Evolutionary conservation across 768 basidiomycete genomes (phyloP), one percentile per base, ranked within the genome.

Genomic region (Pleurotus salmoneostramineus): DNA sequence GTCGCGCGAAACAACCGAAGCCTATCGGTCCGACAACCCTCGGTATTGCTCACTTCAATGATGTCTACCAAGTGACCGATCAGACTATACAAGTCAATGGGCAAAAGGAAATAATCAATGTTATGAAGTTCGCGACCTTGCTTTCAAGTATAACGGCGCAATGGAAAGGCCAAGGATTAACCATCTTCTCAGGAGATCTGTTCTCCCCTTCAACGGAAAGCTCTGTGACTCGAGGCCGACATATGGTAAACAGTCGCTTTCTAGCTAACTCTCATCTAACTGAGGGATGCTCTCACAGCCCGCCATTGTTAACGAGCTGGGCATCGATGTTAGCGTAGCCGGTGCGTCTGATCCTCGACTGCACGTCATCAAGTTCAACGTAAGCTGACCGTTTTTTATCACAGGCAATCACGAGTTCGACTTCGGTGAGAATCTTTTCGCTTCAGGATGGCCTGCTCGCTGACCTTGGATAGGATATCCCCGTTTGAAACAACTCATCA

Each of bases 331-430:
- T 40, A 81, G 93, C 5, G 75, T 93, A 58, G 84, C 89, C 55
- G 93, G 92, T 91, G 33, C 54, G 87, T 70, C 33, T 54, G 17
- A 8, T 40, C 3, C 3, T 40, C 27, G 15, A n/a, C 31, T 40
- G 56, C 11, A 50, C 33, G 56, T 50, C 37, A 36, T 33, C 31
- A 54, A 21, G 15, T 60, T 33, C 36, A 27, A 27, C 21, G 21
- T 27, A 27, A 27, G 21, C 21, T 27, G 21, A 27, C 21, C 21
- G 21, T 27, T 27, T 27, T 1, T 33, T 46, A 1, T 36, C 60
- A 47, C 58, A 91, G 91, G 93, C 4, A 95, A 96, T 67, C 94
- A 96, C 62, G 94, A 95, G 63, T 94, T 95, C 69, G 94, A 95
- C 71, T 92, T 90, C 63, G 89, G 89, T 88, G 57, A 51, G 73